Evolutionary conservation across 2,329 filamentous ascomycete species (phyloP), one percentile per base, ranked within the genome.

Genomic region (Phialophora expanda): DNA sequence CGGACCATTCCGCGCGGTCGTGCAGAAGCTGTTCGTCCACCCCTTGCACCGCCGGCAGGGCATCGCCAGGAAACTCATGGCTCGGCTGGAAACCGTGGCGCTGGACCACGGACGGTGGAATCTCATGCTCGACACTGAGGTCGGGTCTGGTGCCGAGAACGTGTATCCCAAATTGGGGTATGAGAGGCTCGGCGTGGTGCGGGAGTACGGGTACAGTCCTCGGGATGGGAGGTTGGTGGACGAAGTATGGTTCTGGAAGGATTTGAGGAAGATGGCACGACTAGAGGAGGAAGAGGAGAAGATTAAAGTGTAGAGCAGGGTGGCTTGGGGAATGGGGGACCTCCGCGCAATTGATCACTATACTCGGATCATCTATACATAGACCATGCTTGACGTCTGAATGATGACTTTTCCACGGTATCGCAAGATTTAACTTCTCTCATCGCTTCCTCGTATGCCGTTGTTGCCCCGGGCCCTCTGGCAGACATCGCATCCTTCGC

Each of bases 11-110:
- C 78, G 86, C 32, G 85, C 79, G 2, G 71, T 75, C 9, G 83
- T 89, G 1, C 83, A 89, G 75, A 86, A 86, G 73, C 77, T 89
- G 41, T 77, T 89, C 46, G 79, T 89, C 9, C 82, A 81, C 66
- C 83, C 83, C 12, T 77, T 77, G 54, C 83, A 82, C 70, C 79
- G 87, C 7, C 73, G 80, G 1, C 78, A 77, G 55, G 86, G 87
- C 3, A 82, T 84, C 55, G 86, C 85, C 2, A 82, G 76, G 68
- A 74, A 75, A 22, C 72, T 89, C 69, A 82, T 89, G 76, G 72
- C 64, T 24, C 79, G 80, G n/a, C 69, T 89, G n/a, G 86, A 90
- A 74, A 75, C 74, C 3, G 82, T 87, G 73, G 86, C 87, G 1
- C 70, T 75, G 12, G 76, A 74, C 34, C 76, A 80, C 50, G 84